Percentiles rank a stretch among this genome's conserved stretches.
phyloP scores from a whole-genome alignment of 257 asterid species.

The Solanum peruvianum region DNA sequence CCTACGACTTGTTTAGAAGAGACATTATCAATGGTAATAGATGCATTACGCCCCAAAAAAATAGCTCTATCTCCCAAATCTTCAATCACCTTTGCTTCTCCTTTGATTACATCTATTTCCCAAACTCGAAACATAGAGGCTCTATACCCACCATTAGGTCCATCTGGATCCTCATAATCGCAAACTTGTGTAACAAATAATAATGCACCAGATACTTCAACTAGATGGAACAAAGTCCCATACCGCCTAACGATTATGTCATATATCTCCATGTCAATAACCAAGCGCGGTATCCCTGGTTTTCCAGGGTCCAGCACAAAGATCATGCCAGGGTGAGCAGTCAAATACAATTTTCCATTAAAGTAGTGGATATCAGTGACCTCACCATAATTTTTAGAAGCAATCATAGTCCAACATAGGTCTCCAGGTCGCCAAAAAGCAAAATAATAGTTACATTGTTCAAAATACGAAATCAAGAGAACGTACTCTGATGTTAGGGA shows the following conservation, averaged over 20 bases:
- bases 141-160: not conserved
- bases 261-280: not conserved
- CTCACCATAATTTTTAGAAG: not conserved
- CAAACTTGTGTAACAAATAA: not conserved
- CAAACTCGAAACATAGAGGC: not conserved
- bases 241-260: not conserved
- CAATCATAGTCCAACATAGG: not conserved
- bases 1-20: not conserved
- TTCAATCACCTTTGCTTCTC: not conserved
- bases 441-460: not conserved
- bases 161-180: not conserved
- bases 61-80: not conserved
- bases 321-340: not conserved
- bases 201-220: not conserved
- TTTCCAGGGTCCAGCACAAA: not conserved
- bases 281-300: not conserved
- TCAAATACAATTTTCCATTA: not conserved
- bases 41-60: not conserved
- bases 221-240: not conserved
- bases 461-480: not conserved
- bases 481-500: not conserved
- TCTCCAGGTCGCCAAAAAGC: not conserved
- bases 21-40: not conserved
- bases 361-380: not conserved
- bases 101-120: not conserved